Evolutionary conservation across 2,329 filamentous ascomycete genomes (phyloP).

Genomic region (Myotisia sp.): DNA sequence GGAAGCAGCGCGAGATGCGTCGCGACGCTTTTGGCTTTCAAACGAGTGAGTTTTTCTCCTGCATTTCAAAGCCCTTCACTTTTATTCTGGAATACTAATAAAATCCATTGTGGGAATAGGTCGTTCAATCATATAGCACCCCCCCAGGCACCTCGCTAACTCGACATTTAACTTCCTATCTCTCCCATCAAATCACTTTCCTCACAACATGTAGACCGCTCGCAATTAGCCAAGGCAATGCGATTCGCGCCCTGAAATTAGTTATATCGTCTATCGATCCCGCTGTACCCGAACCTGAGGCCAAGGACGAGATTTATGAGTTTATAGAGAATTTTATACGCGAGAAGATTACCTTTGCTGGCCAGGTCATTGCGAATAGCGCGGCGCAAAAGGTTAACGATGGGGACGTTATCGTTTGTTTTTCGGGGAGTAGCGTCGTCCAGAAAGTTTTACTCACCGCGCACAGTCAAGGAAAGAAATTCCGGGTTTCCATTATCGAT

Average conservation of each 20-base stretch:
- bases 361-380: conserved; percentile 67
- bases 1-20: conserved; percentile 82
- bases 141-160: conserved; percentile 72
- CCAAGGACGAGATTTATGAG: conserved; percentile 63
- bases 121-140: conserved; percentile 85
- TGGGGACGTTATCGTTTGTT: conserved; percentile 74
- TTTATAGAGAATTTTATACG: conserved; percentile 81
- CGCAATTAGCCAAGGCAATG: conserved; percentile 93
- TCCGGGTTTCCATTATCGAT: conserved; percentile 76
- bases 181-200: conserved; percentile 92
- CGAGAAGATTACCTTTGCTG: conserved; percentile 76
- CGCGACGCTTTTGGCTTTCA: conserved; percentile 77
- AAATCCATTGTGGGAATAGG: conserved; percentile 34
- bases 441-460: conserved; percentile 68
- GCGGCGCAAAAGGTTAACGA: conserved; percentile 62
- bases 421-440: conserved; percentile 72
- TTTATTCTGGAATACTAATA: not conserved
- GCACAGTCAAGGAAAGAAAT: conserved; percentile 53
- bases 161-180: conserved; percentile 79
- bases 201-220: conserved; percentile 87
- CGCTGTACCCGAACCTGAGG: conserved; percentile 63
- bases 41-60: conserved; percentile 49
- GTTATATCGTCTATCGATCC: conserved; percentile 84
- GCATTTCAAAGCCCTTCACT: no score
- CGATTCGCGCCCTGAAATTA: conserved; percentile 86